phyloP scores from a whole-genome alignment of 306 rosid species.

The Echinosophora koreensis region DNA sequence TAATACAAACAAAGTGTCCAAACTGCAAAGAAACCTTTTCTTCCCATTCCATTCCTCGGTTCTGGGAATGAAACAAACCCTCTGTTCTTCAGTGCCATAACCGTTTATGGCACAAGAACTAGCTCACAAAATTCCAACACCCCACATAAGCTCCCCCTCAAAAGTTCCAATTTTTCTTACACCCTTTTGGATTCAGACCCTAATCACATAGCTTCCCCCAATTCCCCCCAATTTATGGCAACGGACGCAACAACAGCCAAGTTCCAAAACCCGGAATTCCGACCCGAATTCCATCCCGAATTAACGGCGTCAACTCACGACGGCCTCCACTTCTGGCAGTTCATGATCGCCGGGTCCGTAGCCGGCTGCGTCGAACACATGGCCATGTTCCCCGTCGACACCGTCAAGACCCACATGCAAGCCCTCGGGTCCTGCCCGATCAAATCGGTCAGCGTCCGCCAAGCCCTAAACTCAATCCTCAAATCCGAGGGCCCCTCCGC shows the following conservation, averaged over 20 bases:
- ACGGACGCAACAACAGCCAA: conserved; percentile 75
- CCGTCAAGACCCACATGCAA: conserved; percentile 92
- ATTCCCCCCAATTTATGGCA: conserved; percentile 56
- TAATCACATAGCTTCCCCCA: not conserved
- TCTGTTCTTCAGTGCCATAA: not conserved
- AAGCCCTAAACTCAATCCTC: conserved; percentile 70
- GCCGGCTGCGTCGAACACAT: conserved; percentile 85
- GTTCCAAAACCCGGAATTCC: conserved; percentile 76
- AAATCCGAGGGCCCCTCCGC: conserved; percentile 73
- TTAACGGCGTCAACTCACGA: conserved; percentile 64
- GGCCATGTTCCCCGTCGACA: conserved; percentile 95
- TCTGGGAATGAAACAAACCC: conserved; percentile 1
- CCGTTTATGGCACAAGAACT: conserved; percentile 41
- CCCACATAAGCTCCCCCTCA: not conserved
- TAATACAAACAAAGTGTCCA: not conserved
- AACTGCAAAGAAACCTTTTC: not conserved
- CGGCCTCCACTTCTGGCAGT: conserved; percentile 91
- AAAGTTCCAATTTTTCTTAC: not conserved
- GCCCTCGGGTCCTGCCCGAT: conserved; percentile 88
- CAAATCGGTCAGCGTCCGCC: conserved; percentile 70
- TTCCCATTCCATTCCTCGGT: not conserved
- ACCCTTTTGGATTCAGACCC: conserved; percentile 31
- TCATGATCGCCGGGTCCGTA: conserved; percentile 85
- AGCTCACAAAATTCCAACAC: conserved; percentile 18
- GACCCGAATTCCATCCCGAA: conserved; percentile 65